Percentiles rank a stretch among this genome's conserved stretches.
Evolutionary conservation across 257 asterid species (phyloP).

Genomic region (Salvia rosmarinus): DNA sequence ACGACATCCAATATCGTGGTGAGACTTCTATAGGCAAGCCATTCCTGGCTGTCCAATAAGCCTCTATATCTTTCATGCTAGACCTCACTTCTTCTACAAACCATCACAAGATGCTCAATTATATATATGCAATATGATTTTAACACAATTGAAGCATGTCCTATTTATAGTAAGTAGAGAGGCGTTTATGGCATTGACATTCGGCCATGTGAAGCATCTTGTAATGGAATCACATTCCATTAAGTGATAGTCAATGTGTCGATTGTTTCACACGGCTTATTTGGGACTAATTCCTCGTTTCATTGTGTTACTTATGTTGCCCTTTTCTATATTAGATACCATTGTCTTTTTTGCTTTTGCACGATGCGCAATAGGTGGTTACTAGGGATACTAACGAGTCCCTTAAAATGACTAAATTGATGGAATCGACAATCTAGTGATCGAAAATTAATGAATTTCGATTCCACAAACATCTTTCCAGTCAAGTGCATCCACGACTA

Average conservation of each 20-base stretch:
- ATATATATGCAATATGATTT: not conserved
- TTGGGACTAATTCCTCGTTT: conserved; percentile 17
- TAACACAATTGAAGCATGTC: not conserved
- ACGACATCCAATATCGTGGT: conserved; percentile 5
- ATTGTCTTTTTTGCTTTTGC: no score
- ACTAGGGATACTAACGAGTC: no score
- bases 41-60: conserved; percentile 46
- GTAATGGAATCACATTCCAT: conserved; percentile 35
- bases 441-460: no score
- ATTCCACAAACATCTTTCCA: no score
- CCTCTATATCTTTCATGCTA: conserved; percentile 38
- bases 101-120: not conserved
- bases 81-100: conserved; percentile 34
- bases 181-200: conserved; percentile 32
- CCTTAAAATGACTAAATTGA: no score
- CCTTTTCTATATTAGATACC: not conserved
- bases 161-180: conserved; percentile 33
- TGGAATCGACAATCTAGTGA: no score
- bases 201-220: conserved; percentile 18
- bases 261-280: not conserved
- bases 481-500: no score
- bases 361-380: no score
- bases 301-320: not conserved
- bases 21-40: conserved; percentile 34
- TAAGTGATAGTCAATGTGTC: conserved; percentile 13